Evolutionary conservation across 2,329 filamentous ascomycete genomes (phyloP).

Genomic region (Pseudogymnoascus sp.): DNA sequence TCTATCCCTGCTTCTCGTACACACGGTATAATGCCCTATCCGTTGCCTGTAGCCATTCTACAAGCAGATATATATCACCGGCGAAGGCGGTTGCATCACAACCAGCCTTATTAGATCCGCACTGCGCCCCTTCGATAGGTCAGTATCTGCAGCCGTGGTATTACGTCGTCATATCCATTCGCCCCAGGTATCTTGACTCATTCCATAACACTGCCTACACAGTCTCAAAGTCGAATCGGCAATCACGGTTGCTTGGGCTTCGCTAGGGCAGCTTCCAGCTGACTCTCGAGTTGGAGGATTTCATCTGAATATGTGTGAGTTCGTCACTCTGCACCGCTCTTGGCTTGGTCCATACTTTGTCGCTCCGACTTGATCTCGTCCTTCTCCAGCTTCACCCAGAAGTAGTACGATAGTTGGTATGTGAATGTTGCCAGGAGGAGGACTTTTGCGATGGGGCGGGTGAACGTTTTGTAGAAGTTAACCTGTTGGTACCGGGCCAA

Average conservation of each 20-base stretch:
- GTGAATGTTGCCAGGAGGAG: slow-evolving; percentile 68
- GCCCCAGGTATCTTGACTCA: not conserved
- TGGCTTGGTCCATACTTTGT: slow-evolving; percentile 38
- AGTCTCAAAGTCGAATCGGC: not conserved
- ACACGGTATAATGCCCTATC: not conserved
- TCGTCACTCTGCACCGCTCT: not conserved
- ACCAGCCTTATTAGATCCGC: too few relatives aligned
- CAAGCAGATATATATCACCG: not conserved
- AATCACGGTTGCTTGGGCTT: not conserved
- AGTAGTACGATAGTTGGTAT: slow-evolving; percentile 70
- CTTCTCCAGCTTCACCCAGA: slow-evolving; percentile 66
- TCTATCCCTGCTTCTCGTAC: not conserved
- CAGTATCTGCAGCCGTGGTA: not conserved
- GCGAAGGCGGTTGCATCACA: not conserved
- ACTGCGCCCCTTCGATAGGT: too few relatives aligned
- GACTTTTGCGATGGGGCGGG: slow-evolving; percentile 64
- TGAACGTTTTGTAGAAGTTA: slow-evolving; percentile 68
- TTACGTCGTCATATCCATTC: not conserved
- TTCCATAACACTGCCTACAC: not conserved
- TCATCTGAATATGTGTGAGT: slow-evolving; percentile 1
- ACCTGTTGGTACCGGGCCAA: slow-evolving; percentile 35
- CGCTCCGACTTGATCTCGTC: slow-evolving; percentile 57
- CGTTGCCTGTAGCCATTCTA: not conserved
- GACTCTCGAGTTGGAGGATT: slow-evolving; percentile 7
- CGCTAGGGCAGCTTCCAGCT: not conserved